phyloP scores from a whole-genome alignment of 2,329 filamentous ascomycete genomes.

The Furcasterigmium sp. region DNA sequence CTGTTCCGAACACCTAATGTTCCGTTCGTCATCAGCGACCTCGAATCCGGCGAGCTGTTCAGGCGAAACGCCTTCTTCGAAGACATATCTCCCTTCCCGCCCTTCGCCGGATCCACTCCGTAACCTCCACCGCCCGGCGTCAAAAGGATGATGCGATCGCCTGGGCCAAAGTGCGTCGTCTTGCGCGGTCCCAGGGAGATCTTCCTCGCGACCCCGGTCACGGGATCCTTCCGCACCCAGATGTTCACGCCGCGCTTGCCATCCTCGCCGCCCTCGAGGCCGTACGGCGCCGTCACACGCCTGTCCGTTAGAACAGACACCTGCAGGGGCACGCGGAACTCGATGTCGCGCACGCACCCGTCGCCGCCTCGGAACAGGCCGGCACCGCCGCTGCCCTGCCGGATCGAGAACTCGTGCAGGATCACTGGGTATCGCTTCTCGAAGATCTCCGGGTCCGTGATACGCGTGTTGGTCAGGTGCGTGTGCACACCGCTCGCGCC shows the following conservation, averaged over 20 bases:
- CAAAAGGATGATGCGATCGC: constrained; percentile 10
- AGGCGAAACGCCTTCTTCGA: neutral
- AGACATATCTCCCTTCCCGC: neutral
- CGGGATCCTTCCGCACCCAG: constrained; percentile 44
- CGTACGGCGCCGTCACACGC: constrained; percentile 71
- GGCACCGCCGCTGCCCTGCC: constrained; percentile 55
- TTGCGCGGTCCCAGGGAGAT: constrained; percentile 12
- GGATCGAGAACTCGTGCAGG: constrained; percentile 62
- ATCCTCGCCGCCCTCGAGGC: constrained; percentile 65
- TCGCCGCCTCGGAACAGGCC: constrained; percentile 69
- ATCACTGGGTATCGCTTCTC: constrained; percentile 72
- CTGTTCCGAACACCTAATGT: neutral
- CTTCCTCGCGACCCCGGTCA: constrained; percentile 24
- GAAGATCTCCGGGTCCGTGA: constrained; percentile 76
- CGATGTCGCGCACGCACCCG: constrained; percentile 72
- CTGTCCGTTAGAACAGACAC: constrained; percentile 75
- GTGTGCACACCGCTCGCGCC: constrained; percentile 74
- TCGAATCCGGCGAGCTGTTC: neutral
- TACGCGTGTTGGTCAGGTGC: constrained; percentile 83
- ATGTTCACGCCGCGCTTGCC: constrained; percentile 65
- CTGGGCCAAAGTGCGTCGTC: constrained; percentile 9
- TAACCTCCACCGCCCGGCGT: constrained; percentile 11
- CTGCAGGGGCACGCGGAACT: constrained; percentile 73
- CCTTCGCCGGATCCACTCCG: no score
- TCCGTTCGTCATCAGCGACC: neutral